Evolutionary conservation across 164 flowering plant species (phyloP).

Genomic region (Chimonanthus praecox): DNA sequence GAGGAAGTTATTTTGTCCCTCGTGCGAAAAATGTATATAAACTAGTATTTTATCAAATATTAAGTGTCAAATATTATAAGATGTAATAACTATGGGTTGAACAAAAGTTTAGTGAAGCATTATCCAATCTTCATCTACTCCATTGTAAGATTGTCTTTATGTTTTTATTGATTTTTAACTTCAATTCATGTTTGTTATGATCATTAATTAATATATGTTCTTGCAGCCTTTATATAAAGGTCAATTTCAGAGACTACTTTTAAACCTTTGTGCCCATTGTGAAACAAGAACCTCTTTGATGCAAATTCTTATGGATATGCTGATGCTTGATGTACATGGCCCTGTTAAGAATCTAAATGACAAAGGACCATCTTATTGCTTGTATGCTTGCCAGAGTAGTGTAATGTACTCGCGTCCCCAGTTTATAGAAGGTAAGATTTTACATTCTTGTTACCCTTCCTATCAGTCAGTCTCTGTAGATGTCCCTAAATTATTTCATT

Average conservation of each 20-base stretch:
- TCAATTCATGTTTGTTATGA: neutral
- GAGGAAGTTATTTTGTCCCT: too few relatives aligned
- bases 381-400: slow-evolving; percentile 81
- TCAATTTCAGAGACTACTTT: slow-evolving; percentile 79
- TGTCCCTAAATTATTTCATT: neutral
- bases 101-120: too few relatives aligned
- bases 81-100: too few relatives aligned
- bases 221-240: slow-evolving; percentile 91
- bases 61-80: too few relatives aligned
- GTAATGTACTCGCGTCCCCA: slow-evolving; percentile 93
- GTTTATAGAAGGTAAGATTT: slow-evolving; percentile 63
- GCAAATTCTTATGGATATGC: slow-evolving; percentile 78
- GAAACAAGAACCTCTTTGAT: slow-evolving; percentile 69
- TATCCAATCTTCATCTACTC: too few relatives aligned
- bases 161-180: too few relatives aligned
- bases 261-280: slow-evolving; percentile 83
- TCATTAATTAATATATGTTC: slow-evolving; percentile 1
- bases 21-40: too few relatives aligned
- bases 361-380: slow-evolving; percentile 61
- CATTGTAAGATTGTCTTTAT: too few relatives aligned
- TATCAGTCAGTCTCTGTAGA: neutral
- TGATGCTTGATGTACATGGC: slow-evolving; percentile 66
- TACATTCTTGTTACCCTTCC: neutral
- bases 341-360: slow-evolving; percentile 18
- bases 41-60: too few relatives aligned